Evolutionary conservation across 331 rosid species (phyloP).

Genomic region (Erythrophleum ivorense): DNA sequence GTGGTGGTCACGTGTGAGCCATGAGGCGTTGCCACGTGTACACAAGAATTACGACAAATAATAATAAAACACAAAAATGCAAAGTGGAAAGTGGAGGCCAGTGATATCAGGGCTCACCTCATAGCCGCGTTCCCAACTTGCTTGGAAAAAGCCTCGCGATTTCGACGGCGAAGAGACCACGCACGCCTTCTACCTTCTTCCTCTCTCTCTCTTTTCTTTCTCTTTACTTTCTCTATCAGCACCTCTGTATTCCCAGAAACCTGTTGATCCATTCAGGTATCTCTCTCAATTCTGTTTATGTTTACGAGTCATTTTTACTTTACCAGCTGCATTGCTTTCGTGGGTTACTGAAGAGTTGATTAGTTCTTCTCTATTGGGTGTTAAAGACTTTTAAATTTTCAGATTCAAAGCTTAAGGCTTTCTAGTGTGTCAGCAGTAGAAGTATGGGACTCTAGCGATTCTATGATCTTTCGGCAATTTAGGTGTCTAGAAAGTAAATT

Average conservation of each 20-base stretch:
- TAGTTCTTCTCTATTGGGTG: conserved; percentile 11
- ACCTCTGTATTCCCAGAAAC: conserved; percentile 4
- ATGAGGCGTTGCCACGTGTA: conserved; percentile 35
- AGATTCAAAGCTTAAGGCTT: conserved; percentile 4
- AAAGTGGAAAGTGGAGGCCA: neutral
- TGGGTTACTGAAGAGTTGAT: neutral
- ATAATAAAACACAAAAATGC: neutral
- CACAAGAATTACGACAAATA: neutral
- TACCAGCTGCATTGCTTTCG: conserved; percentile 7
- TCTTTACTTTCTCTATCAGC: neutral
- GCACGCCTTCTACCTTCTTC: conserved; percentile 14
- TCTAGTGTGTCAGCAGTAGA: neutral
- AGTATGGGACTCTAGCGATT: neutral
- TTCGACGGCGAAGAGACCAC: conserved; percentile 43
- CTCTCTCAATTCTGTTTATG: conserved; percentile 13
- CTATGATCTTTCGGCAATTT: neutral
- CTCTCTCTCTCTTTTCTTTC: neutral
- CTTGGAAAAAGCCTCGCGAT: conserved; percentile 38
- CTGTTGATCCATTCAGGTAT: conserved; percentile 39
- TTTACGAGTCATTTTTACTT: neutral
- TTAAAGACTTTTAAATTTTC: neutral
- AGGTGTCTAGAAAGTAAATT: neutral
- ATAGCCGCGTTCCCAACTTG: conserved; percentile 45
- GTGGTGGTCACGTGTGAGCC: conserved; percentile 26
- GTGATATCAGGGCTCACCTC: conserved; percentile 41